Evolutionary conservation across 2,329 filamentous ascomycete genomes (phyloP).

Genomic region (Thielaviopsis populi): DNA sequence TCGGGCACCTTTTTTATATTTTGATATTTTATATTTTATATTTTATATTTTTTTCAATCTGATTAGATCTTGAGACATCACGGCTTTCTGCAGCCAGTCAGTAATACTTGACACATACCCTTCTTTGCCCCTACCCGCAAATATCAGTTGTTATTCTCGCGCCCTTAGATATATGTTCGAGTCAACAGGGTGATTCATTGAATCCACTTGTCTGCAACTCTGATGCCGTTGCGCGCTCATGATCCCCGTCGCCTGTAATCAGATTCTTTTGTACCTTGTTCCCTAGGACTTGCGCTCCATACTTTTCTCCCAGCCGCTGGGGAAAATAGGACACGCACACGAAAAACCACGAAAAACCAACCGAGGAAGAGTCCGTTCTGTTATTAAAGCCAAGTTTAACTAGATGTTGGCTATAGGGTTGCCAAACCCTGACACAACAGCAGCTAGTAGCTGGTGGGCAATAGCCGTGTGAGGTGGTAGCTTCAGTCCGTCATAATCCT

Average conservation of each 20-base stretch:
- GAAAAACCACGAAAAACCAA: not conserved
- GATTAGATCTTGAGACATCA: not conserved
- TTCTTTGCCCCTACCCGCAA: not conserved
- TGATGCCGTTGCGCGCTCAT: not conserved
- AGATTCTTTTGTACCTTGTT: not conserved
- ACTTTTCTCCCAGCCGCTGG: not conserved
- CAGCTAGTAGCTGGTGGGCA: slow-evolving; percentile 72
- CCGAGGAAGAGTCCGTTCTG: too few species aligned
- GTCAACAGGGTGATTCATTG: not conserved
- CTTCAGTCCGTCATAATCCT: slow-evolving; percentile 56
- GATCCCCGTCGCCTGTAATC: not conserved
- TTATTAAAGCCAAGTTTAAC: not conserved
- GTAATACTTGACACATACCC: not conserved
- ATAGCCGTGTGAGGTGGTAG: slow-evolving; percentile 80
- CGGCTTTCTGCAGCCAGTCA: too few species aligned
- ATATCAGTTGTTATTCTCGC: not conserved
- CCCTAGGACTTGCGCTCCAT: not conserved
- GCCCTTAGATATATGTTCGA: not conserved
- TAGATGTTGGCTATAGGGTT: slow-evolving; percentile 11
- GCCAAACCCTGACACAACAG: slow-evolving; percentile 55
- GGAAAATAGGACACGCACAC: not conserved
- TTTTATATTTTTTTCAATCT: not conserved
- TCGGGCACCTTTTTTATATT: too few species aligned
- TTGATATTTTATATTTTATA: not conserved
- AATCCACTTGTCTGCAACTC: not conserved